Conservation (phyloP, 192 early-diverging fungal species). For the Backusella sp. region DNA sequence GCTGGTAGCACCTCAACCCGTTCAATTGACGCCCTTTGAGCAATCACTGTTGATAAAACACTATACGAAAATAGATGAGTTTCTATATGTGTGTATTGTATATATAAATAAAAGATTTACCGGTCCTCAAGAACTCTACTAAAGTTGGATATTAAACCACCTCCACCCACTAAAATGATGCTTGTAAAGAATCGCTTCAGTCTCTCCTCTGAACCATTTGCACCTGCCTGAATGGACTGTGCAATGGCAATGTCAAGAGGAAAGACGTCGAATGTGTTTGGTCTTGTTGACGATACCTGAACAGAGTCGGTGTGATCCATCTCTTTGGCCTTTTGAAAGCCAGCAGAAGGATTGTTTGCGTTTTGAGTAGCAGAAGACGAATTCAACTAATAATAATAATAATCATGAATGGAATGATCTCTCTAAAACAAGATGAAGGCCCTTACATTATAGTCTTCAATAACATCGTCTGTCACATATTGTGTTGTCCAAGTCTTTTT, state of each 20-base stretch:
- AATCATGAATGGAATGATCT: too few relatives aligned
- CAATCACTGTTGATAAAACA: conserved; percentile 36
- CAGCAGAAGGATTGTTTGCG: neutral
- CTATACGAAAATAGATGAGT: neutral
- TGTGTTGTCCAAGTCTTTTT: conserved; percentile 19
- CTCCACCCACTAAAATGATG: conserved; percentile 86
- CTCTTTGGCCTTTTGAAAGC: neutral
- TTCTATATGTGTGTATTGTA: neutral
- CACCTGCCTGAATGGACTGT: conserved; percentile 62
- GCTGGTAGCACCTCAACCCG: conserved; percentile 69
- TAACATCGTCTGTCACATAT: conserved; percentile 30
- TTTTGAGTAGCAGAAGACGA: neutral
- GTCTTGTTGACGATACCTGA: conserved; percentile 31
- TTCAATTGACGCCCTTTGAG: conserved; percentile 41
- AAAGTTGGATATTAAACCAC: conserved; percentile 70
- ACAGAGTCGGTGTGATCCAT: neutral
- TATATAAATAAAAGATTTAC: conserved; percentile 21
- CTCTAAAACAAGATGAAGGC: neutral
- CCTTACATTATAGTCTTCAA: conserved; percentile 26
- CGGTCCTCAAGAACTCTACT: conserved; percentile 61
- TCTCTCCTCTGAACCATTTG: conserved; percentile 61
- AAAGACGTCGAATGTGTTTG: conserved; percentile 33
- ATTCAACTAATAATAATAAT: neutral
- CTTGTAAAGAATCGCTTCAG: conserved; percentile 70
- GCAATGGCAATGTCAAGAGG: conserved; percentile 70